These are phyloP conservation scores for Warburgia ugandensis DNA, from an alignment of 164 flowering plant genomes.

Conservation along the genomic window DNA sequence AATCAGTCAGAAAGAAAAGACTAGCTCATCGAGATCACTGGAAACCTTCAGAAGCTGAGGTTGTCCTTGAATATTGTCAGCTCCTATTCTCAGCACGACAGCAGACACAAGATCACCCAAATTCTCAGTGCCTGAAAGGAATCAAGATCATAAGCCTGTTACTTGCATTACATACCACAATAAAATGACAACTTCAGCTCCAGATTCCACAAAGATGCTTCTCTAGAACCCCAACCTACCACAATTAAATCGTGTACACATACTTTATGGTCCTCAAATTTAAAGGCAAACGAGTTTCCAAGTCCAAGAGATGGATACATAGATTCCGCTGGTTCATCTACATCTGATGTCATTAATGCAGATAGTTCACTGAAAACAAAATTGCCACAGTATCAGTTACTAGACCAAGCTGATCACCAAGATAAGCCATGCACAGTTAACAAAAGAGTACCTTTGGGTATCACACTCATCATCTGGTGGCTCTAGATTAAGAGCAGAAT, in stretches of 20 bases:
- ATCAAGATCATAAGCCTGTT: constrained; percentile 2
- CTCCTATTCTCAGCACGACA: constrained; percentile 64
- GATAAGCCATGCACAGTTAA: too few species aligned
- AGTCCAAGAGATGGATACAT: constrained; percentile 77
- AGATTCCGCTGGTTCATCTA: constrained; percentile 41
- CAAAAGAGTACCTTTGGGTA: constrained; percentile 82
- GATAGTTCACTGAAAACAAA: constrained; percentile 73
- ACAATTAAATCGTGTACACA: constrained; percentile 80
- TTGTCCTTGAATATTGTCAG: constrained; percentile 23
- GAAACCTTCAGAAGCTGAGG: constrained; percentile 75
- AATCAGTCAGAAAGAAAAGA: too few species aligned
- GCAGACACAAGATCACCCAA: constrained; percentile 64
- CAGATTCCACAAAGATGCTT: too few species aligned
- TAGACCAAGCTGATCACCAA: too few species aligned
- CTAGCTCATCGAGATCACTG: too few species aligned
- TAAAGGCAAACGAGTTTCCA: constrained; percentile 80
- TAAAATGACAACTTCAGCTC: too few species aligned
- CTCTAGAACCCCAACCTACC: constrained; percentile 39
- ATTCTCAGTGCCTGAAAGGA: constrained; percentile 53
- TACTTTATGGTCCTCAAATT: constrained; percentile 77
- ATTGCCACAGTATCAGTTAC: constrained; percentile 8
- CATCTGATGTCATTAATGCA: constrained; percentile 58
- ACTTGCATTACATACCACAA: not conserved
- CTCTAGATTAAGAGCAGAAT: constrained; percentile 82
- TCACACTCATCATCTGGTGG: constrained; percentile 82